Evolutionary conservation across 371 early-diverging fungal genomes (phyloP).

Genomic region (Funneliformis caledonium): DNA sequence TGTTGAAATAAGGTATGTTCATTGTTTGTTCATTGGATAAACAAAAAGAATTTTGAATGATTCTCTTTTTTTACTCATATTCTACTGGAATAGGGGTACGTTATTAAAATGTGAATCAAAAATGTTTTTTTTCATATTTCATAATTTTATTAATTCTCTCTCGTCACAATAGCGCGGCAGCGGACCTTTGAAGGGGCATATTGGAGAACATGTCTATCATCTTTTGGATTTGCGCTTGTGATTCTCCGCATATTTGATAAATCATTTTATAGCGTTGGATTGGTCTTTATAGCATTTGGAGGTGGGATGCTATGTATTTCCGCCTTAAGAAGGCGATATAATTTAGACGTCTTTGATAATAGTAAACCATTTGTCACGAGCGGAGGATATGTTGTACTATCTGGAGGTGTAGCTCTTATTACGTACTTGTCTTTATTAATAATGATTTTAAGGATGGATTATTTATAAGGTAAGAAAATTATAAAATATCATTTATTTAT

Average conservation of each 20-base stretch:
- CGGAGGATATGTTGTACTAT: slow-evolving; percentile 23
- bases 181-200: slow-evolving; percentile 83
- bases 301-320: slow-evolving; percentile 69
- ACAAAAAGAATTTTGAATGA: too few species aligned
- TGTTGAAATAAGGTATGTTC: slow-evolving; percentile 30
- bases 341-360: slow-evolving; percentile 22
- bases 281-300: slow-evolving; percentile 75
- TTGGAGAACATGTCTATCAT: slow-evolving; percentile 73
- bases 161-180: slow-evolving; percentile 61
- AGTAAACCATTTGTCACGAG: slow-evolving; percentile 31
- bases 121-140: not conserved
- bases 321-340: slow-evolving; percentile 54
- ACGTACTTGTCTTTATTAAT: slow-evolving; percentile 21
- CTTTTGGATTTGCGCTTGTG: slow-evolving; percentile 71
- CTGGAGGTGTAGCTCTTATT: not conserved
- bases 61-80: not conserved
- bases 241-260: slow-evolving; percentile 71
- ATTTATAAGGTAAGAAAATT: not conserved
- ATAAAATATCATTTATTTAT: too few species aligned
- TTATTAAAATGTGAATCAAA: not conserved
- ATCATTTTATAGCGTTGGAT: slow-evolving; percentile 73
- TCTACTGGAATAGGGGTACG: slow-evolving; percentile 3
- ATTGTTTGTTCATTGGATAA: not conserved
- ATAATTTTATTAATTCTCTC: not conserved
- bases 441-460: not conserved